These are phyloP conservation scores for Citeromyces nyonsensis DNA, from an alignment of 805 yeast genomes.

Conservation along the genomic window DNA sequence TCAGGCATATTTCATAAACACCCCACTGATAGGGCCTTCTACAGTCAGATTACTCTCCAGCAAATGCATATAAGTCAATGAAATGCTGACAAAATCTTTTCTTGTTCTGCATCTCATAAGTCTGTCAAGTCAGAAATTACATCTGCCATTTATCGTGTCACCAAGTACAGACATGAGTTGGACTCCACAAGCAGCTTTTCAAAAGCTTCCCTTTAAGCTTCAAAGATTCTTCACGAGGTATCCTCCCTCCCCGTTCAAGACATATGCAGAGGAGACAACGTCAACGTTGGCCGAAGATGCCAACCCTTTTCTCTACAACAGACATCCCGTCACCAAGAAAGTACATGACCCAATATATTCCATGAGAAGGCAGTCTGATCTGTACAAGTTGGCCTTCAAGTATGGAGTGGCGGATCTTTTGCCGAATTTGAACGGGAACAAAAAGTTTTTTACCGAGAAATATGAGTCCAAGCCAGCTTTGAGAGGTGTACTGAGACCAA, in stretches of 20 bases:
- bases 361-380: conserved; percentile 66
- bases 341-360: conserved; percentile 72
- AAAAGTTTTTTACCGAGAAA: conserved; percentile 69
- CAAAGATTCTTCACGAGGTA: conserved; percentile 64
- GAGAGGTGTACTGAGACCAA: conserved; percentile 65
- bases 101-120: no score
- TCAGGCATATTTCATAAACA: no score
- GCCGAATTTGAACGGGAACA: conserved; percentile 45
- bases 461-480: conserved; percentile 52
- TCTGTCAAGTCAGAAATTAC: no score
- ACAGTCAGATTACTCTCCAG: no score
- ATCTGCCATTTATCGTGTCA: background rate
- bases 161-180: conserved; percentile 4
- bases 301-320: conserved; percentile 80
- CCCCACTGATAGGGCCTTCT: no score
- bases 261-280: conserved; percentile 52
- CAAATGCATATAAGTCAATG: no score
- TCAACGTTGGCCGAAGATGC: conserved; percentile 51
- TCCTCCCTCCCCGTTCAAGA: conserved; percentile 71
- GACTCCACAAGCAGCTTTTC: conserved; percentile 16
- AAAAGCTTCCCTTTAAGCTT: conserved; percentile 50
- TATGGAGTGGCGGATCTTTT: conserved; percentile 69
- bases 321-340: conserved; percentile 65
- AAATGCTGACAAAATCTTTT: no score
- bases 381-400: conserved; percentile 68